A percentile compares a stretch with the other conserved stretches of the same genome.
phyloP scores from a whole-genome alignment of 805 yeast genomes.

The Candida ortonii region DNA sequence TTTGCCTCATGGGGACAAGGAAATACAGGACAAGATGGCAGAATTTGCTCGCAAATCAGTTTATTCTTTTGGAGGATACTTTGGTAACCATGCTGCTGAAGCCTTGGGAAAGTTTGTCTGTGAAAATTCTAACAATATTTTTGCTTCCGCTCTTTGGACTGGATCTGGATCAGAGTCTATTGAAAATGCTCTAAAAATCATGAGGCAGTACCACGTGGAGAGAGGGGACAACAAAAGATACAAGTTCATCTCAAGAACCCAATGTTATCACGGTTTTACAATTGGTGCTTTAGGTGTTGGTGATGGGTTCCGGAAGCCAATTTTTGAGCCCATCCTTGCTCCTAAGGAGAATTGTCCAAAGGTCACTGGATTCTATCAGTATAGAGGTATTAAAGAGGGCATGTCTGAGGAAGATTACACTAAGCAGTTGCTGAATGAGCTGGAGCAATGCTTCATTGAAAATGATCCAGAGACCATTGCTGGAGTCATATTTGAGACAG shows the following conservation, averaged over 20 bases:
- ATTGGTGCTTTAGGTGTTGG: slow-evolving; percentile 44
- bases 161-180: slow-evolving; percentile 79
- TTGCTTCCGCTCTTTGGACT: slow-evolving; percentile 43
- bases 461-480: slow-evolving; percentile 43
- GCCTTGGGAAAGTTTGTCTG: slow-evolving; percentile 42
- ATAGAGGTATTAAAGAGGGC: slow-evolving; percentile 13
- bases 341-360: slow-evolving; percentile 28
- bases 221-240: slow-evolving; percentile 39
- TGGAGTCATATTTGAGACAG: slow-evolving; percentile 42
- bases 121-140: slow-evolving; percentile 36
- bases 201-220: slow-evolving; percentile 46
- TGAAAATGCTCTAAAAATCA: slow-evolving; percentile 74
- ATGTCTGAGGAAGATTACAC: slow-evolving; percentile 36
- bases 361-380: slow-evolving; percentile 31
- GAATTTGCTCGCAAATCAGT: slow-evolving; percentile 33
- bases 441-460: slow-evolving; percentile 39
- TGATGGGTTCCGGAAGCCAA: slow-evolving; percentile 34
- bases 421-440: slow-evolving; percentile 34
- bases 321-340: slow-evolving; percentile 31
- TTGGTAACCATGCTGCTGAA: slow-evolving; percentile 41
- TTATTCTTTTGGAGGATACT: slow-evolving; percentile 33
- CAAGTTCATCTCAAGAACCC: slow-evolving; percentile 42
- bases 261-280: slow-evolving; percentile 50
- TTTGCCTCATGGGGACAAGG: slow-evolving; percentile 41
- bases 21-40: slow-evolving; percentile 35